phyloP scores from a whole-genome alignment of 1,139 yeast genomes.

The Scheffersomyces segobiensis region DNA sequence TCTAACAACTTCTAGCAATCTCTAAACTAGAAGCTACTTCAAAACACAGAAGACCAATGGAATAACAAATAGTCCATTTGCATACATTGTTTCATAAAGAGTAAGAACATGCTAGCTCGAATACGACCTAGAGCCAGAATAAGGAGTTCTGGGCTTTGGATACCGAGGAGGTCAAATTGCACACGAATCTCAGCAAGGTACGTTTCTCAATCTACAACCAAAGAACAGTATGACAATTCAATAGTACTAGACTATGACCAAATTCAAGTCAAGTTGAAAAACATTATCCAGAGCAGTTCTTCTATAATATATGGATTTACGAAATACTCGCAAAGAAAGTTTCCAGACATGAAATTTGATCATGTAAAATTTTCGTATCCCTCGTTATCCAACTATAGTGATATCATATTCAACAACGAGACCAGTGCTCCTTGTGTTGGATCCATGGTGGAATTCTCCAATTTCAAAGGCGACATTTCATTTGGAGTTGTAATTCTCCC shows the following conservation, averaged over 20 bases:
- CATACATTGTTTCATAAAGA: not conserved
- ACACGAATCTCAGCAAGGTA: not conserved
- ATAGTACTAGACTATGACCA: not conserved
- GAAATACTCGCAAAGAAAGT: not conserved
- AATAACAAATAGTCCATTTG: not conserved
- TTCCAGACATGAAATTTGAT: not conserved
- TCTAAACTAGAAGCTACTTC: not conserved
- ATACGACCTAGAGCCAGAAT: slow-evolving; percentile 9
- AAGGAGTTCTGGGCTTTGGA: slow-evolving; percentile 1
- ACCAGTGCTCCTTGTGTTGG: slow-evolving; percentile 27
- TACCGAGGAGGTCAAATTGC: not conserved
- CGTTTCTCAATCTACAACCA: not conserved
- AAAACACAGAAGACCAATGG: not conserved
- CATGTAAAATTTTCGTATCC: slow-evolving; percentile 2
- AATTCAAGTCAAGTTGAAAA: not conserved
- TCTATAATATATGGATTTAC: not conserved
- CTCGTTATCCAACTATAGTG: slow-evolving; percentile 13
- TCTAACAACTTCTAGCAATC: not conserved
- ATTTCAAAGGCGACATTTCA: slow-evolving; percentile 5
- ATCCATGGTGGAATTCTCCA: slow-evolving; percentile 33
- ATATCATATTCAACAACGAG: slow-evolving; percentile 22
- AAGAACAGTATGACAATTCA: not conserved
- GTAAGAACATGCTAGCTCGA: slow-evolving; percentile 1
- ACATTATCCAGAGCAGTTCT: not conserved
- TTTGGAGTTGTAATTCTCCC: slow-evolving; percentile 37